Conservation (phyloP, 805 yeast species). For the Brettanomyces custersianus region DNA sequence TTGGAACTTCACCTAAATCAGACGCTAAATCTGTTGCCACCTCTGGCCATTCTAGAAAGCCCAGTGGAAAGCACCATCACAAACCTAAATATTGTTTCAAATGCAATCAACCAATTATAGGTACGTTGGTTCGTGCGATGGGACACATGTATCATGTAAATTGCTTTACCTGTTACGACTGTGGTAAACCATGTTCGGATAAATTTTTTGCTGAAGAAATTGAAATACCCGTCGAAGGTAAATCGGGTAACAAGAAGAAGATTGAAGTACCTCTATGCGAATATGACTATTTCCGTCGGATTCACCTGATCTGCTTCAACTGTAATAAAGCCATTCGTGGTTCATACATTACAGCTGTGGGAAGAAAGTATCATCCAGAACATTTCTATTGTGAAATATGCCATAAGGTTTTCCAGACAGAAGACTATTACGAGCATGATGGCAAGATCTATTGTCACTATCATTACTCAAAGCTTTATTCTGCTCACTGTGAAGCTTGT, state of each 20-base stretch:
- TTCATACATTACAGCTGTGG: conserved; percentile 88
- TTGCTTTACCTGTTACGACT: conserved; percentile 81
- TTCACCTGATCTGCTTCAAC: conserved; percentile 75
- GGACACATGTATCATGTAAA: conserved; percentile 74
- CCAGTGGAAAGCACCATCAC: too few species aligned
- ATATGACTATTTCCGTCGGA: conserved; percentile 79
- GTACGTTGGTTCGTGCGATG: conserved; percentile 84
- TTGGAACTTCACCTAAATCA: too few species aligned
- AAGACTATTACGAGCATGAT: conserved; percentile 84
- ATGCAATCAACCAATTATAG: conserved; percentile 45
- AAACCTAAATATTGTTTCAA: conserved; percentile 37
- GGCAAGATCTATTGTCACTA: conserved; percentile 80
- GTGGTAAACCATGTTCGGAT: conserved; percentile 71
- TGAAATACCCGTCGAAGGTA: conserved; percentile 6
- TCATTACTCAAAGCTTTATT: conserved; percentile 81
- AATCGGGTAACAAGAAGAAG: not conserved
- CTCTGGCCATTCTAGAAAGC: too few species aligned
- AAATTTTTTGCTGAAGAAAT: conserved; percentile 80
- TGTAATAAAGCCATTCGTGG: conserved; percentile 86
- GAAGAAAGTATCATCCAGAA: conserved; percentile 86
- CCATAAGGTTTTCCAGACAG: conserved; percentile 80
- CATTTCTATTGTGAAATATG: conserved; percentile 92
- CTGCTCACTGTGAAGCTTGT: conserved; percentile 91
- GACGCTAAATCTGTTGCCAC: too few species aligned
- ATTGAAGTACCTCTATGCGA: conserved; percentile 70